phyloP scores from a whole-genome alignment of 2,329 filamentous ascomycete species.

The Penicillium rolfsii region DNA sequence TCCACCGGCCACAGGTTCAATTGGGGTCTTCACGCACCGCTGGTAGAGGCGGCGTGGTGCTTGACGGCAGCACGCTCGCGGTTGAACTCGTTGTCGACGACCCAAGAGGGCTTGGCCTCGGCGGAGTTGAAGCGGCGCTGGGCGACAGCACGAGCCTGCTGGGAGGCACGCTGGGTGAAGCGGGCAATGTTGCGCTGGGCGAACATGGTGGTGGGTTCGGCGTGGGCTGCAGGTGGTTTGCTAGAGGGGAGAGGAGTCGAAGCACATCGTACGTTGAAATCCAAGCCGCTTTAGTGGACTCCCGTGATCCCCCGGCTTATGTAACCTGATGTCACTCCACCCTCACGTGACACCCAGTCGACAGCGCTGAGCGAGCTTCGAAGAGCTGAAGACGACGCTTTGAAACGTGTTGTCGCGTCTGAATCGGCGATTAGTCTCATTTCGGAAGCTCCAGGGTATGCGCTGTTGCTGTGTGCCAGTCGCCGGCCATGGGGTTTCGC shows the following conservation, averaged over 20 bases:
- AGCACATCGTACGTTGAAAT: conserved; percentile 30
- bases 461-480: conserved; percentile 11
- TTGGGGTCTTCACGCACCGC: conserved; percentile 63
- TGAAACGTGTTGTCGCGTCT: not conserved
- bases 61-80: conserved; percentile 88
- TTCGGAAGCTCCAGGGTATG: conserved; percentile 8
- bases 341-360: conserved; percentile 19
- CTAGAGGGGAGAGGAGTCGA: conserved; percentile 25
- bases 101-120: conserved; percentile 59
- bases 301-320: conserved; percentile 34
- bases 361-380: not conserved
- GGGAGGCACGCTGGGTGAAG: conserved; percentile 64
- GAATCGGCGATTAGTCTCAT: not conserved
- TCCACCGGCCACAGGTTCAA: conserved; percentile 1
- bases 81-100: conserved; percentile 87
- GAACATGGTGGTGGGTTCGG: conserved; percentile 59
- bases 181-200: conserved; percentile 62
- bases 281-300: conserved; percentile 31
- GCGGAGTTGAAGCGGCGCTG: conserved; percentile 75
- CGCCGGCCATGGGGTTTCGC: conserved; percentile 67
- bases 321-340: conserved; percentile 30
- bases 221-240: conserved; percentile 27
- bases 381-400: not conserved
- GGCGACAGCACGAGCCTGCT: conserved; percentile 59
- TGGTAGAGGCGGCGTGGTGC: conserved; percentile 82